A percentile compares a stretch with the other conserved stretches of the same genome.
Evolutionary conservation across 192 early-diverging fungal species (phyloP).

Genomic region (Coemansia sp.): DNA sequence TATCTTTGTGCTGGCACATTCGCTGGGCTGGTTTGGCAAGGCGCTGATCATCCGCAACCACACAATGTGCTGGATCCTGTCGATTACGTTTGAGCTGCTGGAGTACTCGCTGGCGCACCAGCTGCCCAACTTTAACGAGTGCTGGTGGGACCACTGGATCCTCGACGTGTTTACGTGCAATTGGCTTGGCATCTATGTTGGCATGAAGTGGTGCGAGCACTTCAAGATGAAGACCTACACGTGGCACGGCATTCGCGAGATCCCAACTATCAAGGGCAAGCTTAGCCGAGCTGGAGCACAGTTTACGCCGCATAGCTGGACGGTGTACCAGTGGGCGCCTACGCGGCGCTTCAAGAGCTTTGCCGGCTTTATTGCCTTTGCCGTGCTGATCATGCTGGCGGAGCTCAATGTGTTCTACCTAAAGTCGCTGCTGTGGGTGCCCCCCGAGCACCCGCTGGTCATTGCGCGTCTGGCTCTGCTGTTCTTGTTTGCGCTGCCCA

Average conservation of each 20-base stretch:
- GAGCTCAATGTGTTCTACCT: conserved; percentile 96
- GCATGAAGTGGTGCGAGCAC: conserved; percentile 97
- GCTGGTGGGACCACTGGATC: conserved; percentile 99
- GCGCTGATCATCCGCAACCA: conserved; percentile 90
- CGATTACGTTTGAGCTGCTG: conserved; percentile 90
- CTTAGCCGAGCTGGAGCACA: conserved; percentile 83
- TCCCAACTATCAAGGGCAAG: conserved; percentile 82
- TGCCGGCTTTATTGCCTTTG: conserved; percentile 72
- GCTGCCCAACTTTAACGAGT: conserved; percentile 96
- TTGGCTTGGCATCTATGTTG: conserved; percentile 90
- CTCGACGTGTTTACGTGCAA: conserved; percentile 90
- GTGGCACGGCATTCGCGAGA: conserved; percentile 87
- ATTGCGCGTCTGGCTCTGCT: conserved; percentile 71
- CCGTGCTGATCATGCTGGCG: conserved; percentile 55
- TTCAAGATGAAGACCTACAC: conserved; percentile 96
- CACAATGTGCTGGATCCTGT: conserved; percentile 95
- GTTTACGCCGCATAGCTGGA: conserved; percentile 95
- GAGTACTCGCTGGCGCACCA: conserved; percentile 96
- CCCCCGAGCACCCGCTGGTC: conserved; percentile 82
- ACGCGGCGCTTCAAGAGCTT: conserved; percentile 88
- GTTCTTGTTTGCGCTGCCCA: conserved; percentile 86
- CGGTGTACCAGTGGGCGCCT: conserved; percentile 85
- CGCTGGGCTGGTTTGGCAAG: conserved; percentile 92
- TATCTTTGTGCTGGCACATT: conserved; percentile 90
- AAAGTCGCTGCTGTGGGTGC: conserved; percentile 90